Percentiles rank a stretch among this genome's conserved stretches.
Conservation (phyloP, 768 basidiomycete species). For the Gymnopilus dilepis region DNA sequence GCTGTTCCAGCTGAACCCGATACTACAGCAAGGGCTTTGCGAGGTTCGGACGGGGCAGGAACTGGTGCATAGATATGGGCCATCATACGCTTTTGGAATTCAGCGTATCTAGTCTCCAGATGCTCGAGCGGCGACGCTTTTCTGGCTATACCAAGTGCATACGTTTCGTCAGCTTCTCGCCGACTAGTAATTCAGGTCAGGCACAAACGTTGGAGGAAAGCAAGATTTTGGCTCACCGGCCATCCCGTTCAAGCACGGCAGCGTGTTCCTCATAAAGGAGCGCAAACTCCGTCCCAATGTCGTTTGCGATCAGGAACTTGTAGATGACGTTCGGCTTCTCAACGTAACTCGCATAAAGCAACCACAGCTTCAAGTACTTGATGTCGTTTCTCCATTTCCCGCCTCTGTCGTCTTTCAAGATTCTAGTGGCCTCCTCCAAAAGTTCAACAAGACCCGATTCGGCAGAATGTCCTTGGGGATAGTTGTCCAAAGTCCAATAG, state of each 20-base stretch:
- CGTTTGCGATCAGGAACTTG: constrained; percentile 87
- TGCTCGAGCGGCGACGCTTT: constrained; percentile 82
- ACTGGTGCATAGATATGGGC: constrained; percentile 46
- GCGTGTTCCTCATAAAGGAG: constrained; percentile 95
- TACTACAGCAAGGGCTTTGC: constrained; percentile 44
- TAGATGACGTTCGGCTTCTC: constrained; percentile 90
- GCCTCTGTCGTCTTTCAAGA: constrained; percentile 76
- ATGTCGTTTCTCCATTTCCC: constrained; percentile 79
- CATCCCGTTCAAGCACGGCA: constrained; percentile 78
- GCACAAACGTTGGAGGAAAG: constrained; percentile 6
- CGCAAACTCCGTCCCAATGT: constrained; percentile 83
- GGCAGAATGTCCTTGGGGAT: constrained; percentile 89
- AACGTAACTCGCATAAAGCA: constrained; percentile 90
- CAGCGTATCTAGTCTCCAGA: constrained; percentile 75
- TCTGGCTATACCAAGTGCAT: constrained; percentile 86
- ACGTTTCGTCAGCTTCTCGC: constrained; percentile 87
- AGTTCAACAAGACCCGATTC: constrained; percentile 92
- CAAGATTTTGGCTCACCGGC: constrained; percentile 56
- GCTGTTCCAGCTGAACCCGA: constrained; percentile 42
- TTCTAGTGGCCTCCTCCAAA: constrained; percentile 89
- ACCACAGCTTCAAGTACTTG: constrained; percentile 93
- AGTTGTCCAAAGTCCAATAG: constrained; percentile 92
- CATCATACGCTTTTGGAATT: constrained; percentile 95
- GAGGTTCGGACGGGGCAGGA: constrained; percentile 38
- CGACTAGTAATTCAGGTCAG: constrained; percentile 52